Percentiles rank a stretch among this genome's conserved stretches.
Evolutionary conservation across 2,329 filamentous ascomycete genomes (phyloP).

Genomic region (Beauveria australis): DNA sequence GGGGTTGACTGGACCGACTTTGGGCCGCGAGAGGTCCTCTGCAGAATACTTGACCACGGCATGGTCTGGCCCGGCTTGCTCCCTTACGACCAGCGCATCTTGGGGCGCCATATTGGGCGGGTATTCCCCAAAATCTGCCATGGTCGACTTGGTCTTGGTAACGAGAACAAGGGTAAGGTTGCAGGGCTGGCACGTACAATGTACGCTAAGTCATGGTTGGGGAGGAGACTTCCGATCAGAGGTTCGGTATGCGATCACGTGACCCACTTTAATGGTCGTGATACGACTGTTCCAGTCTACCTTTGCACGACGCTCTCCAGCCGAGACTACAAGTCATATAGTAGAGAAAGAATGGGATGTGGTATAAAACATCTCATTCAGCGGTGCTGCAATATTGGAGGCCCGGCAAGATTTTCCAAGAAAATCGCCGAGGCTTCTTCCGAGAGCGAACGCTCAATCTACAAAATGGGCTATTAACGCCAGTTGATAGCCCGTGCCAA

Average conservation of each 20-base stretch:
- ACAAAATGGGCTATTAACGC: conserved; percentile 22
- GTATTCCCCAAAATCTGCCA: conserved; percentile 56
- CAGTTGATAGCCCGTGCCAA: conserved; percentile 16
- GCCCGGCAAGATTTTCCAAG: not conserved
- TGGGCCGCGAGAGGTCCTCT: conserved; percentile 59
- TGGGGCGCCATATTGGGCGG: conserved; percentile 59
- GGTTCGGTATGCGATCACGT: conserved; percentile 4
- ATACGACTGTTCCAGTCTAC: not conserved
- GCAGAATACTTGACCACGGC: conserved; percentile 60
- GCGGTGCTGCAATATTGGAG: not conserved
- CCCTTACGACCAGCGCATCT: conserved; percentile 52
- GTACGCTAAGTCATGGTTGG: not conserved
- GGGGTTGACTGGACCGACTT: conserved; percentile 64
- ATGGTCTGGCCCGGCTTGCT: conserved; percentile 47
- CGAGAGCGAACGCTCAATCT: conserved; percentile 14
- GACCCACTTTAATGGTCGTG: not conserved
- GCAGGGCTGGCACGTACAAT: not conserved
- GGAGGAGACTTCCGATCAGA: not conserved
- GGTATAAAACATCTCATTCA: not conserved
- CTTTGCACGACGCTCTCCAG: not conserved
- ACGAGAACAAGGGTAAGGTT: not conserved
- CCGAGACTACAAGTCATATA: not conserved
- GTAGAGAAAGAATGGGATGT: not conserved
- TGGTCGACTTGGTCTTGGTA: conserved; percentile 22
- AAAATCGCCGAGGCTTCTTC: not conserved